A percentile compares a stretch with the other conserved stretches of the same genome.
Conservation (phyloP, 371 early-diverging fungal species). For the Batrachochytrium dendrobatidis region DNA sequence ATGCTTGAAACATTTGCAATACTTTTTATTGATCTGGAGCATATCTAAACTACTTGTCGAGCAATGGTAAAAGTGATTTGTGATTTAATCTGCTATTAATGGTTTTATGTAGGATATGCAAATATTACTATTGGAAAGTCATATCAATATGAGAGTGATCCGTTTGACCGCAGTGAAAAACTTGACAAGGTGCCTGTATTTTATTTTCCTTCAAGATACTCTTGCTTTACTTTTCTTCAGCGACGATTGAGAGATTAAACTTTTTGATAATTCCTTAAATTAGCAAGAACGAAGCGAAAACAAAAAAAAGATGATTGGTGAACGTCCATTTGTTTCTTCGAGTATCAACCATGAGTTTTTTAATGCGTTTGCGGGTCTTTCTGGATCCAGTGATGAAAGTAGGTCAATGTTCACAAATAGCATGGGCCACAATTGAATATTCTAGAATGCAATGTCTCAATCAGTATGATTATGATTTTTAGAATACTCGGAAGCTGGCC, state of each 20-base stretch:
- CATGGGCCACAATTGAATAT: too few species aligned
- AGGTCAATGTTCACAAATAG: not conserved
- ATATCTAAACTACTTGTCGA: not conserved
- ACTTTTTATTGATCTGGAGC: too few species aligned
- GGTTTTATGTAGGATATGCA: conserved; percentile 21
- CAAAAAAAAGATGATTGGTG: conserved; percentile 34
- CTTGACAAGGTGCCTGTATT: conserved; percentile 1
- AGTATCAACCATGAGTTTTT: conserved; percentile 28
- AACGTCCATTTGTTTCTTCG: conserved; percentile 31
- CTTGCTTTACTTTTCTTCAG: too few species aligned
- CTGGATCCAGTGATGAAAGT: conserved; percentile 5
- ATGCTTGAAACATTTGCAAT: not conserved
- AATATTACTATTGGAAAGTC: conserved; percentile 39
- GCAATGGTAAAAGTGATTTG: not conserved
- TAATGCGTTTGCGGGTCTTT: conserved; percentile 29
- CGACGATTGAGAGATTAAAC: not conserved
- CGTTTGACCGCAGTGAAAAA: conserved; percentile 23
- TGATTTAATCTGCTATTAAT: not conserved
- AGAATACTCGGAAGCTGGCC: too few species aligned
- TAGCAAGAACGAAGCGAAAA: conserved; percentile 27
- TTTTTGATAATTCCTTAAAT: not conserved
- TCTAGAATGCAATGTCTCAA: too few species aligned
- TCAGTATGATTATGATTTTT: too few species aligned
- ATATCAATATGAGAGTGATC: conserved; percentile 31
- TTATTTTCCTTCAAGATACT: not conserved